Percentiles rank a stretch among this genome's conserved stretches.
phyloP scores from a whole-genome alignment of 148 eudicot genomes.

The Vaccinium vitisidaea region DNA sequence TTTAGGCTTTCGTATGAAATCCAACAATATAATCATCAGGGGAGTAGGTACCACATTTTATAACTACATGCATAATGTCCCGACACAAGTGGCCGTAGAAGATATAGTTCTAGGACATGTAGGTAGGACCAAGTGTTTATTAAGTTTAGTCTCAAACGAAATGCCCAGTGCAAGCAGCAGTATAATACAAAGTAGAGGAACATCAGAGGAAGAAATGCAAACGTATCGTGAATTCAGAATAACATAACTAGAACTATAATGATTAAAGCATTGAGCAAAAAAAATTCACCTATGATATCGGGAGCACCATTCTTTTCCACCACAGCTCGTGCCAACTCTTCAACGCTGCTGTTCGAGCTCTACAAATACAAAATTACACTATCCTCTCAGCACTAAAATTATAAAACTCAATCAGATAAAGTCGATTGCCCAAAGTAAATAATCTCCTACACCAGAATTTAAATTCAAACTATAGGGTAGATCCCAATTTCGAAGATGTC shows the following conservation, averaged over 20 bases:
- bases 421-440: background rate
- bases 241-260: background rate
- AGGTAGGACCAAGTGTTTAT: background rate
- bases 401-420: background rate
- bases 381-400: background rate
- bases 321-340: conserved; percentile 64
- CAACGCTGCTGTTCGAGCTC: conserved; percentile 70
- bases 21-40: background rate
- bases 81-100: background rate
- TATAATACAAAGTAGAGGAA: background rate
- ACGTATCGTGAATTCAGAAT: background rate
- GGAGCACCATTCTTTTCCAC: conserved; percentile 81
- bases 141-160: background rate
- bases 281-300: conserved; percentile 68
- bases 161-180: background rate
- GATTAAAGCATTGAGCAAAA: background rate
- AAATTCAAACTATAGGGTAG: background rate
- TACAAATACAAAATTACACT: conserved; percentile 20
- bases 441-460: background rate
- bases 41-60: background rate
- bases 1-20: background rate
- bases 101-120: background rate
- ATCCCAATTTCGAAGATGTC: background rate
- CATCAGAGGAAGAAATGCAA: background rate
- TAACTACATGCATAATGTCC: background rate